Percentiles rank a stretch among this genome's conserved stretches.
Evolutionary conservation across 2,329 filamentous ascomycete genomes (phyloP).

Genomic region (Hymenoscyphus fructigenus): DNA sequence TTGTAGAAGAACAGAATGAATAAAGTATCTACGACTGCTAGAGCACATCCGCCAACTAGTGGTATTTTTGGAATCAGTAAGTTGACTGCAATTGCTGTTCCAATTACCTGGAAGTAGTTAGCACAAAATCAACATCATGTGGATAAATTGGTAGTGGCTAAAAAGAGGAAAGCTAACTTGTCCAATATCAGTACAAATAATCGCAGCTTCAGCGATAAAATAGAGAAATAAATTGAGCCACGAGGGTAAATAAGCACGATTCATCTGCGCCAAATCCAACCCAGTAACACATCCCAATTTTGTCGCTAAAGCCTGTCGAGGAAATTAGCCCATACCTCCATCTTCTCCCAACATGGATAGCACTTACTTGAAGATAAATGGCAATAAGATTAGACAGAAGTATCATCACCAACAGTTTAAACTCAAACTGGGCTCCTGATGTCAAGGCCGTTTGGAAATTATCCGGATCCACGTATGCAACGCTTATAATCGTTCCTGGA

Average conservation of each 20-base stretch:
- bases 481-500: conserved; percentile 41
- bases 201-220: conserved; percentile 49
- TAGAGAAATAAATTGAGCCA: conserved; percentile 54
- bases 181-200: conserved; percentile 28
- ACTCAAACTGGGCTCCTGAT: conserved; percentile 51
- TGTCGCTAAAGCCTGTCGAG: conserved; percentile 46
- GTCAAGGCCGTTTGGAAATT: conserved; percentile 56
- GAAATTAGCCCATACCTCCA: not conserved
- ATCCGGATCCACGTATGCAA: conserved; percentile 42
- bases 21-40: conserved; percentile 66
- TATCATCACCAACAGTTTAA: conserved; percentile 53
- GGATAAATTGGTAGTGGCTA: not conserved
- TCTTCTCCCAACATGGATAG: too few species aligned
- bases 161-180: conserved; percentile 10
- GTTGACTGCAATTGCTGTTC: conserved; percentile 68
- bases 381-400: conserved; percentile 55
- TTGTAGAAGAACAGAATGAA: conserved; percentile 65
- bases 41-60: conserved; percentile 63
- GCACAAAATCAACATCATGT: not conserved
- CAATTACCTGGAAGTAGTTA: conserved; percentile 54
- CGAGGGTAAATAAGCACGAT: conserved; percentile 47
- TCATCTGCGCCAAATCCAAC: conserved; percentile 51
- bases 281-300: conserved; percentile 50
- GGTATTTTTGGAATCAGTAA: conserved; percentile 61
- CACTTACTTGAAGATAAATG: conserved; percentile 44